These are phyloP conservation scores for Rhamnella rubrinervis DNA, from an alignment of 331 rosid species.

Conservation along the genomic window DNA sequence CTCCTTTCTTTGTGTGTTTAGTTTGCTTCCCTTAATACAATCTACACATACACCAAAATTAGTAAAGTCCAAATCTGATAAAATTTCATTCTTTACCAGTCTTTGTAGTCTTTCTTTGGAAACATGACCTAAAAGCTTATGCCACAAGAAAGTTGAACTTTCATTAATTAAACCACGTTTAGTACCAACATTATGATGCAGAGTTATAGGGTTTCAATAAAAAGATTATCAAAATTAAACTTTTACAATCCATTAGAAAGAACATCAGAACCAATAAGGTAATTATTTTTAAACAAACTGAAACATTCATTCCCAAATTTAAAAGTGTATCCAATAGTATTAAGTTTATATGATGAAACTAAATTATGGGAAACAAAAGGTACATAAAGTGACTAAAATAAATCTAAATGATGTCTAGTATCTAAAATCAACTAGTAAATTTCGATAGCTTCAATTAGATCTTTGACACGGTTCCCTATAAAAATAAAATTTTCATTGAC, in stretches of 20 bases:
- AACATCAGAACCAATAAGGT: background rate
- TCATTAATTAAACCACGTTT: background rate
- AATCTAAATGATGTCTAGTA: too few species aligned
- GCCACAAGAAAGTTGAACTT: background rate
- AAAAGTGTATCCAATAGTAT: too few species aligned
- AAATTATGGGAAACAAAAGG: too few species aligned
- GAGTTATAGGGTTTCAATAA: background rate
- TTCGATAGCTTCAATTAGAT: too few species aligned
- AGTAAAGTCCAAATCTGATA: too few species aligned
- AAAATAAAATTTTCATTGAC: too few species aligned
- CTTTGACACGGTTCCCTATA: too few species aligned
- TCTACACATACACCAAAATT: background rate
- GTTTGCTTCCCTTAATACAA: background rate
- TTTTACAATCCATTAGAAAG: background rate
- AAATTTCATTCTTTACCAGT: too few species aligned
- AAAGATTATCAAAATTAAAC: background rate
- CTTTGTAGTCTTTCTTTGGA: background rate
- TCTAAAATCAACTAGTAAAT: too few species aligned
- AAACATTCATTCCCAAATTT: too few species aligned
- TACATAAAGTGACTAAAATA: too few species aligned
- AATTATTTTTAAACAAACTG: background rate
- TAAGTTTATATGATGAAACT: too few species aligned
- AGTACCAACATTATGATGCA: background rate
- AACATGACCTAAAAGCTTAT: background rate
- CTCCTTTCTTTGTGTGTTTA: slow-evolving; percentile 12